A percentile compares a stretch with the other conserved stretches of the same genome.
These are phyloP conservation scores for Cladophialophora chaetospira DNA, from an alignment of 2,329 filamentous ascomycete species.

Conservation along the genomic window DNA sequence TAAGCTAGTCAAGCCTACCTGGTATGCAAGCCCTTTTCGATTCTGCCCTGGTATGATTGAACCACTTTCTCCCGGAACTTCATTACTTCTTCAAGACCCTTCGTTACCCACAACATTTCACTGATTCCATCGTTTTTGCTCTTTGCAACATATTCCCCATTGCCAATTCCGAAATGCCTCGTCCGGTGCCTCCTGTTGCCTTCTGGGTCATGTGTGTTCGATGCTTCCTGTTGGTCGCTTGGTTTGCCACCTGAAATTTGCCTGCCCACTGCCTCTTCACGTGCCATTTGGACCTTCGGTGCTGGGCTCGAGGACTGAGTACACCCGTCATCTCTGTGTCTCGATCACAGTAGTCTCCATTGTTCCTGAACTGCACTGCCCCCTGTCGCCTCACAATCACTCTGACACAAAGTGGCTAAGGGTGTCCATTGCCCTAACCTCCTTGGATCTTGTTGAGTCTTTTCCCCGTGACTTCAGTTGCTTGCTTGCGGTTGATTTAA, in stretches of 20 bases:
- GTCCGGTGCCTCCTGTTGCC: background rate
- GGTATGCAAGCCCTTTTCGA: background rate
- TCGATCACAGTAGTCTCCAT: too few species aligned
- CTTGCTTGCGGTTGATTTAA: too few species aligned
- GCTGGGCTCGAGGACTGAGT: too few species aligned
- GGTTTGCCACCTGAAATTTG: background rate
- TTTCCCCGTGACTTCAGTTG: too few species aligned
- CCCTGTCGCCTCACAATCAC: too few species aligned
- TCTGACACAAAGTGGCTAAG: too few species aligned
- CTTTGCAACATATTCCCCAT: background rate
- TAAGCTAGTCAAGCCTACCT: background rate
- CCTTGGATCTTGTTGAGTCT: too few species aligned
- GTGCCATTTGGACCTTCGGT: background rate
- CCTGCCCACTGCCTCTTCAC: background rate
- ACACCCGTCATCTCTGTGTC: too few species aligned
- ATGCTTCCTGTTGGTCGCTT: background rate
- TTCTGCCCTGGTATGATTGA: background rate
- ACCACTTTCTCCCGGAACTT: background rate
- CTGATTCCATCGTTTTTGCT: background rate
- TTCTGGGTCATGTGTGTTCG: background rate
- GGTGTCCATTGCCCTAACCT: too few species aligned
- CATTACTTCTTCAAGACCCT: background rate
- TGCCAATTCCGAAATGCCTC: background rate
- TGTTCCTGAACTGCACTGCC: too few species aligned
- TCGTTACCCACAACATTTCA: background rate